Base-by-base conservation (phyloP, 768 basidiomycete species). In the Termitomyces sp. region DNA sequence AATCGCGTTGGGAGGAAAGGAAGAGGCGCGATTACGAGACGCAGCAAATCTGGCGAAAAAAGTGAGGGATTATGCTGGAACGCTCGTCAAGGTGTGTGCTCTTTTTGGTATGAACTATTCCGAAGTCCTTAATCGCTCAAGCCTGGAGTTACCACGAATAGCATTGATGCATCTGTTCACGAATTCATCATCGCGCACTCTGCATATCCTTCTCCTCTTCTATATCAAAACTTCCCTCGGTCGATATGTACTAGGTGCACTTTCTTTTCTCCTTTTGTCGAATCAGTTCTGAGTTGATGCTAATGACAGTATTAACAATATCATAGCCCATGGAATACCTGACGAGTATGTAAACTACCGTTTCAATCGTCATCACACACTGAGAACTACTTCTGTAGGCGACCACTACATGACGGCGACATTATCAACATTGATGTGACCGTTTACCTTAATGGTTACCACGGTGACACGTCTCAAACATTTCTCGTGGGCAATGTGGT, bases 391-490 rank as follows among this genome's bases (percentile, higher is more conserved):
- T 8, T 16, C 22, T 10, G 10, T 22, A 94, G 93, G 57, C 90
- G 93, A 36, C 84, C 83, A 0, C 78, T 97, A 3, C 81, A 88
- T 67, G 77, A 90, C 47, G 89, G 88, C 0, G 94, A 97, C 60
- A 89, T 97, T 47, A 76, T 97, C 64, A 94, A 94, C 68, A 77
- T 96, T 45, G 94, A 97, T 69, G 72, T 97, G 9, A 95, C 94
- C 1, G 78, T 95, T 8, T 95, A 82, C 68, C 72, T 87, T n/a
- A 73, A 91, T 56, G 88, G 90, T 1, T 93, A 84, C 70, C 94
- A 96, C 63, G 94, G 94, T 1, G 94, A 96, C 64, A 95, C 93
- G 0, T 94, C 92, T 0, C 73, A 80, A 51, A 96, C 89, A 0
- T 94, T 93, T 69, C 71, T 88, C 3, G 85, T 96, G 5, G 93